Evolutionary conservation across 495 filamentous ascomycete species (phyloP), one percentile per base, ranked within the genome.

Genomic region (Penicillium canariense): DNA sequence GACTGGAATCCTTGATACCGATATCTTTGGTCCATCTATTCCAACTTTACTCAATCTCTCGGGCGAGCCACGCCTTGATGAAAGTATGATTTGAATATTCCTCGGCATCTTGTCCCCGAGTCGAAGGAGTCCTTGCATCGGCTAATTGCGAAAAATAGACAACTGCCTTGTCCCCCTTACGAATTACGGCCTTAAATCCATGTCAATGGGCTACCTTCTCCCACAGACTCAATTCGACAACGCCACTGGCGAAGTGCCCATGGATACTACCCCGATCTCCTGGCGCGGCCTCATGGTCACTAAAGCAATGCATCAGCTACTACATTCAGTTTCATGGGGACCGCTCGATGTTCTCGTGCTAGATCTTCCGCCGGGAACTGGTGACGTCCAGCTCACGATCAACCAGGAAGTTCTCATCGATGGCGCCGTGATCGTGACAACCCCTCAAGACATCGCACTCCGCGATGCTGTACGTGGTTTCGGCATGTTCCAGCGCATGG

Each of bases 231-330:
- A 63, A 54, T 36, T 66, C 10, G 51, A 64, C 47, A 58, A 17
- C 36, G 15, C 59, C 26, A 51, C 62, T 7, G 59, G 61, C 15
- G 49, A 62, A 52, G 56, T 68, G n/a, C 75, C 73, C 0, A 82
- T 83, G 53, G 85, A 88, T 61, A 80, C 84, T 31, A 83, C 83
- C 1, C 88, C 94, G 4, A 87, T 99, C n/a, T 89, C 90, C 32
- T 99, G 95, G 94, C 84, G 94, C 30, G 94, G 94, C 1, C 79
- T 96, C 17, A 97, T 99, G 91, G 88, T 97, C 15, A 92, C 93
- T 77, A 99, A 99, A 71, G 94, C 95, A 0, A 75, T 99, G 61
- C 91, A 96, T 57, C 94, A 99, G 65, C 81, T 99, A 2, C 80
- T 99, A 7, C 91, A 96, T 65, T 89, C 92, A 46, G 94, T 97